These are phyloP conservation scores for Houttuynia cordata DNA, from an alignment of 164 flowering plant genomes.

Conservation along the genomic window DNA sequence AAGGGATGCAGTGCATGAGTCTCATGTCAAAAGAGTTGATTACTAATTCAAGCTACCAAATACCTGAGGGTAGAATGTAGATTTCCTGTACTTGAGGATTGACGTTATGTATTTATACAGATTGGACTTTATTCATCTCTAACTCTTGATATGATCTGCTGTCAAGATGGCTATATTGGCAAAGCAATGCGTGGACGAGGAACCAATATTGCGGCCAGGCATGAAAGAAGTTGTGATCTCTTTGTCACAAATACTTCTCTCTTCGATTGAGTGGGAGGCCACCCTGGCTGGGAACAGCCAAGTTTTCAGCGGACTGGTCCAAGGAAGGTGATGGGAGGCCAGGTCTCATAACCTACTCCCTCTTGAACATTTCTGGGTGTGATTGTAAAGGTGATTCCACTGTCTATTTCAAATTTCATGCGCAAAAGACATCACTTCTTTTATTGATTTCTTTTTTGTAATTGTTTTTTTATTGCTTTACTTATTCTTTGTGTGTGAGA, in stretches of 20 bases:
- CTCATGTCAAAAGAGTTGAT: too few relatives aligned
- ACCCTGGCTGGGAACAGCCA: conserved; percentile 98
- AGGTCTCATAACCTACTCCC: neutral
- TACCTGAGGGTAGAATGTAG: too few relatives aligned
- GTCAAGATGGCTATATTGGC: conserved; percentile 76
- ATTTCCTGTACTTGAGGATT: too few relatives aligned
- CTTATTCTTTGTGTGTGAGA: too few relatives aligned
- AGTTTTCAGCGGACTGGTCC: conserved; percentile 95
- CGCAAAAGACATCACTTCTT: too few relatives aligned
- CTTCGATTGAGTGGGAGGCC: conserved; percentile 98
- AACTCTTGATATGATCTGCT: neutral
- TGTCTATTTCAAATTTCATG: neutral
- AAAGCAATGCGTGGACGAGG: conserved; percentile 89
- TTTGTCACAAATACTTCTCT: conserved; percentile 75
- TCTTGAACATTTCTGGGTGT: conserved; percentile 13
- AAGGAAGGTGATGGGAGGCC: conserved; percentile 45
- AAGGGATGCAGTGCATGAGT: too few relatives aligned
- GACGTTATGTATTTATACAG: too few relatives aligned
- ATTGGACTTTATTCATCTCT: neutral
- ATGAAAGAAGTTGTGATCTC: conserved; percentile 92
- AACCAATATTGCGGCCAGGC: conserved; percentile 85
- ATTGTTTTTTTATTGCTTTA: too few relatives aligned
- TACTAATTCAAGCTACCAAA: too few relatives aligned
- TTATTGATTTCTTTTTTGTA: too few relatives aligned
- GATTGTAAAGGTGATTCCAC: conserved; percentile 8